Evolutionary conservation across 2,329 filamentous ascomycete genomes (phyloP), one percentile per base, ranked within the genome.

Genomic region (Botrytis porri): DNA sequence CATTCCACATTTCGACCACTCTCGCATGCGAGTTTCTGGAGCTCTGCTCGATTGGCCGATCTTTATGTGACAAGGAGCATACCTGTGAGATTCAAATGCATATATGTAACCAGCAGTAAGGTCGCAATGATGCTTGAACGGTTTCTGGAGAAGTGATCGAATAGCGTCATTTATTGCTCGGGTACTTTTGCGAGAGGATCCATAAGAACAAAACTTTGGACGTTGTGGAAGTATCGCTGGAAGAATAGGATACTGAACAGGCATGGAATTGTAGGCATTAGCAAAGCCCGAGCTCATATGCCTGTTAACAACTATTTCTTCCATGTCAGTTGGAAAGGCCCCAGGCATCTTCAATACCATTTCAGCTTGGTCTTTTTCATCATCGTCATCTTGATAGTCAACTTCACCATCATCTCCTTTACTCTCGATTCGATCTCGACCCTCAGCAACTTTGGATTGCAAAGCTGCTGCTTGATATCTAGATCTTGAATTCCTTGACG

Each of bases 1-100:
- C 8, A 73, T 51, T 14, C 45, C 59, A 48, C 75, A 76, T 37
- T 71, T 75, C 16, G 64, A 73, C 73, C 66, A 73, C 51, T 69
- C 39, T 18, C n/a, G n/a, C 51, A 64, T 37, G 3, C 75, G 73
- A 29, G 59, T 48, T 22, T 70, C 60, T n/a, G 71, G 69, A 35
- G 43, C 64, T 39, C 32, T 45, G 37, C 45, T 63, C 10, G 75
- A 73, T 45, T 72, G 69, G 29, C 73, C 74, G 37, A 75, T 73
- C 54, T 75, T 76, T 3, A 75, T 37, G 60, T 75, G 63, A 18
- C 25, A 22, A 32, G 70, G 43, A 29, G 70, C 61, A 18, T 70
- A 37, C 6, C 29, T 29, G 25, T 72, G 71, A 18, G 71, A 72
- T 48, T 70, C 25, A 12, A 70, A 45, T 1, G 35, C 32, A 48